A percentile compares a stretch with the other conserved stretches of the same genome.
Conservation (phyloP, 2,329 filamentous ascomycete genomes). For the Thelonectria rubi region DNA sequence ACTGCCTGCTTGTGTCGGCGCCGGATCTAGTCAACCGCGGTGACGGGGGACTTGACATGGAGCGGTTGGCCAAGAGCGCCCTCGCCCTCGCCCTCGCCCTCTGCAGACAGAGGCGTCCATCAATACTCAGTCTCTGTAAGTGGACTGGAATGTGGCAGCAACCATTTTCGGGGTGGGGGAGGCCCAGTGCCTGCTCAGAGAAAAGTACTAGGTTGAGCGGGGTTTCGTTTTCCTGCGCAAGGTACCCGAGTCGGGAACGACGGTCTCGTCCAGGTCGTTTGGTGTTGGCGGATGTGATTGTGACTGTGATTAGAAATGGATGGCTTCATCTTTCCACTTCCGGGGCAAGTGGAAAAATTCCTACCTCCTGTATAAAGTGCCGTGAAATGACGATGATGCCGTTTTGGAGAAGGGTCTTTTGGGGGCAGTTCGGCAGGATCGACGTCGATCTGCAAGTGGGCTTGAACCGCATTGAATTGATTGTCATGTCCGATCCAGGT, state of each 20-base stretch:
- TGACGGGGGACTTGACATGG: background rate
- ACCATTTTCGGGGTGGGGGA: conserved; percentile 1
- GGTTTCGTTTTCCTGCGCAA: too few species aligned
- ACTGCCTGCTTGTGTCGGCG: too few species aligned
- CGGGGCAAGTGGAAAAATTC: background rate
- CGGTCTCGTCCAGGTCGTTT: too few species aligned
- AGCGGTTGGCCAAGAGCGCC: background rate
- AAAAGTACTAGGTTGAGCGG: too few species aligned
- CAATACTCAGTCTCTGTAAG: too few species aligned
- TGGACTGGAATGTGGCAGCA: conserved; percentile 17
- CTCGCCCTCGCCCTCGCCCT: conserved; percentile 3
- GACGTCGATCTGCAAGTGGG: conserved; percentile 38
- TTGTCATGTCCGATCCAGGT: conserved; percentile 37
- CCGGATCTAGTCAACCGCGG: background rate
- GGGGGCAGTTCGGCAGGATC: conserved; percentile 32
- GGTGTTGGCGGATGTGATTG: too few species aligned
- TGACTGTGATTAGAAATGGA: too few species aligned
- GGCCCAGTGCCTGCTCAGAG: too few species aligned
- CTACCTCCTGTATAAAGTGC: background rate
- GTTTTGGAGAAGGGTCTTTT: background rate
- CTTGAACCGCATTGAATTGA: conserved; percentile 25
- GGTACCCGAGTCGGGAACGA: too few species aligned
- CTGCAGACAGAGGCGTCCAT: conserved; percentile 14
- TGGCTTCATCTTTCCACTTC: too few species aligned
- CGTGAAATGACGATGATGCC: conserved; percentile 1